Percentiles rank a stretch among this genome's conserved stretches.
Conservation (phyloP, 208 protist species). For the Leishmania arabica region DNA sequence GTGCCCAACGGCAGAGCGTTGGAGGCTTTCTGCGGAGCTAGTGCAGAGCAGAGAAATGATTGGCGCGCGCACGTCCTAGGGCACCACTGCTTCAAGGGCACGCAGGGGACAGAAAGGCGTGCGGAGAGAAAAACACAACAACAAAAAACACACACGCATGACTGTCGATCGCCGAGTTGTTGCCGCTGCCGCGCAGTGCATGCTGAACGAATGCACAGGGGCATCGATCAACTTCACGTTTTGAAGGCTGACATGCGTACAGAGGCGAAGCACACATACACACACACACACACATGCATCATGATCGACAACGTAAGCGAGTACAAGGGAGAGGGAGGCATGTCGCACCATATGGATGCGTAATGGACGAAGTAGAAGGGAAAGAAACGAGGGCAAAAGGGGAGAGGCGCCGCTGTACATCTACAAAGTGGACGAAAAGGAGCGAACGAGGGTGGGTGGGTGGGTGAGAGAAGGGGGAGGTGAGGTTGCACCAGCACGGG, state of each 20-base stretch:
- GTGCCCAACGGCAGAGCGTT: not conserved
- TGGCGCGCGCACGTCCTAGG: not conserved
- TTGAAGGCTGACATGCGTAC: not conserved
- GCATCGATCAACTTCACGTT: not conserved
- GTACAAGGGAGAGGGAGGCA: not conserved
- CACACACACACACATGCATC: not conserved
- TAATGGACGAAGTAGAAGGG: not conserved
- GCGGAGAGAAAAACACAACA: not conserved
- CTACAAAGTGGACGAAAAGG: not conserved
- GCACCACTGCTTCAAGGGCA: not conserved
- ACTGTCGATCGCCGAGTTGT: not conserved
- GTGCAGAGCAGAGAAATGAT: not conserved
- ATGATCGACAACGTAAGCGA: not conserved
- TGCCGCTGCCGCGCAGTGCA: not conserved
- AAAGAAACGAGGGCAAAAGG: not conserved
- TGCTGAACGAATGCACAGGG: not conserved
- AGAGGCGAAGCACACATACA: not conserved
- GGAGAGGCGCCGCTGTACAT: conserved; percentile 2
- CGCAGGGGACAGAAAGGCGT: not conserved
- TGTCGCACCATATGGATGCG: not conserved
- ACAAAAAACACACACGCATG: not conserved
- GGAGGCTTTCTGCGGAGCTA: not conserved
- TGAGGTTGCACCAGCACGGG: not conserved
- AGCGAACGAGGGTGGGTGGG: not conserved
- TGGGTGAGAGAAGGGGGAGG: not conserved